Evolutionary conservation across 169 alveolate genomes (phyloP), one percentile per base, ranked within the genome.

Genomic region (Plasmodium berghei): DNA sequence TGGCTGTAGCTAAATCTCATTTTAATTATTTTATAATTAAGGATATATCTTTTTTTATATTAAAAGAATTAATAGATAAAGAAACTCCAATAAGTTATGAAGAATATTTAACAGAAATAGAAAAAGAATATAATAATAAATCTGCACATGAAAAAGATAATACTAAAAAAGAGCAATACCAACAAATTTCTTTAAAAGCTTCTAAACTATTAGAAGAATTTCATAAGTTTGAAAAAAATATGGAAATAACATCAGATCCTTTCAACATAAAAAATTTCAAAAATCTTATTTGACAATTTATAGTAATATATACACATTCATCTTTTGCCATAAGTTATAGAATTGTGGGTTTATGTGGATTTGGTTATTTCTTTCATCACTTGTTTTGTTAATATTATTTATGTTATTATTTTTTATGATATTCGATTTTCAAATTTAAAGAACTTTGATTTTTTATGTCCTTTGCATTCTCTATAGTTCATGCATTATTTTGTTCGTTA

Each of bases 1-100:
- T 95, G 54, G 97, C 96, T 28, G 92, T 95, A 42, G 80, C 94
- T 2, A 95, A 95, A 86, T 95, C 97, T 4, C 97, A 95, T 64
- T 87, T 93, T 26, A 94, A 90, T 75, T 95, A 95, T 73, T 95
- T 96, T 95, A 93, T 92, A 26, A 92, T 96, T 22, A 94, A 94
- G 66, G 97, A 95, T 34, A 87, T 94, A 22, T 87, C 95, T 49
- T 95, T 95, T 62, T 95, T 95, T 90, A 93, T 94, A 26, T 86
- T 94, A 56, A 80, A 66, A 61, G 83, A 64, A 46, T 28, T 80
- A 28, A 45, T 80, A 66, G 12, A 80, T 59, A 80, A 72, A 58
- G 69, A 22, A 9, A 48, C n/a, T 3, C 34, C 90, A 24, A n/a
- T 80, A 67, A 80, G 90, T 59, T 80, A 80, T 67, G 90, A 80